phyloP scores from a whole-genome alignment of 228 moss, liverwort and hornwort genomes.

The Sphagnum fallax region DNA sequence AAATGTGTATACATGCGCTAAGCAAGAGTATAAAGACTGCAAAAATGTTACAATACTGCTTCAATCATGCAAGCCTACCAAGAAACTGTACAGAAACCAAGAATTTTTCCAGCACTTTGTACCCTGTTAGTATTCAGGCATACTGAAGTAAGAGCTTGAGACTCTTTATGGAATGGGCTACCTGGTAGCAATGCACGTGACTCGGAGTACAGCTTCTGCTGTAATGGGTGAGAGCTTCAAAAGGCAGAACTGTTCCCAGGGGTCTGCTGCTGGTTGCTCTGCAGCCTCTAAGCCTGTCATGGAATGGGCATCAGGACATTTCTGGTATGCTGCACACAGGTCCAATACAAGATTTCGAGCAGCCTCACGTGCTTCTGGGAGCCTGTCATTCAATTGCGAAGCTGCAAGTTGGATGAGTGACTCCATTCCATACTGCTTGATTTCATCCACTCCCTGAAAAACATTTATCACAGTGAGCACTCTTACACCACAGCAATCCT shows the following conservation, averaged over 20 bases:
- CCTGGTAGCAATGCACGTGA: slow-evolving; percentile 64
- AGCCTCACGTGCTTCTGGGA: slow-evolving; percentile 97
- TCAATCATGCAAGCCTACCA: no score
- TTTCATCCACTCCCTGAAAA: slow-evolving; percentile 73
- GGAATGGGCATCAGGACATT: slow-evolving; percentile 27
- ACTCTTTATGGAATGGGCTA: no score
- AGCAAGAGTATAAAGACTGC: no score
- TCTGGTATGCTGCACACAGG: slow-evolving; percentile 72
- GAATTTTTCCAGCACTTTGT: no score
- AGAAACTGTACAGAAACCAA: no score
- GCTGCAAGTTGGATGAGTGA: slow-evolving; percentile 79
- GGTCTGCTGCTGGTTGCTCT: slow-evolving; percentile 21
- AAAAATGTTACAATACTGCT: no score
- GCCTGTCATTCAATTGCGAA: slow-evolving; percentile 86
- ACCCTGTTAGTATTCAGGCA: no score
- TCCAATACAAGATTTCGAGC: slow-evolving; percentile 86
- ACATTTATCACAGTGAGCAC: not conserved
- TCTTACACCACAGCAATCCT: not conserved
- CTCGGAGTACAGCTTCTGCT: slow-evolving; percentile 95
- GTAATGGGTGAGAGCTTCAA: slow-evolving; percentile 76
- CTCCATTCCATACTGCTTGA: slow-evolving; percentile 68
- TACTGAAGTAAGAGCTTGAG: no score
- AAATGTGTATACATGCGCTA: no score
- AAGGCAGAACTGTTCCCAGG: slow-evolving; percentile 87
- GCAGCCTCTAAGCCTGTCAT: slow-evolving; percentile 17